phyloP scores from a whole-genome alignment of 1,139 yeast genomes.

The Yarrowia galli region DNA sequence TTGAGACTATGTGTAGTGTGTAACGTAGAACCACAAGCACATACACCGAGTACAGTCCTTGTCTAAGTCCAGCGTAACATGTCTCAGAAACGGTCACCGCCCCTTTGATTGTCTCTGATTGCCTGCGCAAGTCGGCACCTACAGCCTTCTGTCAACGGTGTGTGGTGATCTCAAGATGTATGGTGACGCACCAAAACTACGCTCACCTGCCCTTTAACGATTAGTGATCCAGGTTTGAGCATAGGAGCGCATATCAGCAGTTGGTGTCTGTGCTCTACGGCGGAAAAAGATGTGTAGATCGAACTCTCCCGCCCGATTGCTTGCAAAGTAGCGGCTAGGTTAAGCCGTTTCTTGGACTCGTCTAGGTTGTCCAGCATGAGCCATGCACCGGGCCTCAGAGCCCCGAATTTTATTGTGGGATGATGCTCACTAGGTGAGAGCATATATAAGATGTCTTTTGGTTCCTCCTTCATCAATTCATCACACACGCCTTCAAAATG shows the following conservation, averaged over 20 bases:
- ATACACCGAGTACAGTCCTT: too few relatives aligned
- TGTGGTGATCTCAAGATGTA: too few relatives aligned
- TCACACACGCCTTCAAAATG: neutral
- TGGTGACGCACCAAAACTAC: too few relatives aligned
- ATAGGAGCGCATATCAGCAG: neutral
- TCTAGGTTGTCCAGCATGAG: slow-evolving; percentile 6
- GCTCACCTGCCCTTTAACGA: slow-evolving; percentile 6
- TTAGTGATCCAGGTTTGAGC: neutral
- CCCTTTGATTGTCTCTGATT: too few relatives aligned
- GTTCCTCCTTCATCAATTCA: neutral
- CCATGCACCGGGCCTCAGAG: neutral
- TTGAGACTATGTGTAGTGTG: too few relatives aligned
- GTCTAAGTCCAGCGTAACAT: too few relatives aligned
- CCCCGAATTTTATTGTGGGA: slow-evolving; percentile 6
- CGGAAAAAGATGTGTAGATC: neutral
- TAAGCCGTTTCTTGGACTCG: slow-evolving; percentile 12
- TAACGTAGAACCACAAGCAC: too few relatives aligned
- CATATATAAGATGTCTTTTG: neutral
- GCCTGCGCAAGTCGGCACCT: too few relatives aligned
- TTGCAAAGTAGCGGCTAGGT: slow-evolving; percentile 6
- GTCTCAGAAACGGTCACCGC: too few relatives aligned
- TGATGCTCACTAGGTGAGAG: neutral
- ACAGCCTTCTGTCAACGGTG: too few relatives aligned
- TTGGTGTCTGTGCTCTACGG: neutral
- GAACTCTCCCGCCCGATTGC: slow-evolving; percentile 1